Evolutionary conservation across 1,139 yeast genomes (phyloP), one percentile per base, ranked within the genome.

Genomic region (Candida tropicalis): DNA sequence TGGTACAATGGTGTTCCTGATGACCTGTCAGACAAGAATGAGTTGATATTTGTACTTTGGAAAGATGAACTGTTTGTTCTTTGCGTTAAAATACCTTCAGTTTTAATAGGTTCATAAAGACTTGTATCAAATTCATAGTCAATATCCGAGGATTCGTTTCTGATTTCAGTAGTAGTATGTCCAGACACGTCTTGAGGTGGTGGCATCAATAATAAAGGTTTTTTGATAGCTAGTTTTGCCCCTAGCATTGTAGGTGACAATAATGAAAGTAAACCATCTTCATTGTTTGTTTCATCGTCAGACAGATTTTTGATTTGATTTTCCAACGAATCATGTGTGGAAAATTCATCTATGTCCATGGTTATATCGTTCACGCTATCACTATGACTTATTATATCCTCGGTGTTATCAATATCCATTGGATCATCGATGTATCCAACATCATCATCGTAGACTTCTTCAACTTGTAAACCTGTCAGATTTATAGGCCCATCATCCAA

Each of bases 231-330:
- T 42, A 66, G 52, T 47, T 62, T 60, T n/a, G 75, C 75, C 0
- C 76, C 76, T 11, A 69, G 49, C 34, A 54, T 55, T 1, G 76
- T 70, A 3, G 76, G 76, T 28, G 72, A 68, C 31, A 57, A 46
- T 35, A 60, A 37, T 7, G 54, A 42, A 17, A 51, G 43, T 26
- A 45, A 39, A 22, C 51, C 47, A 10, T 38, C 43, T 7, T 46
- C 45, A 5, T 20, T 20, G 24, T 7, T 16, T 17, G 24, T 4
- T 18, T 31, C 35, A 18, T 9, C 16, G 12, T 12, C 10, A n/a
- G 29, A 27, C 16, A 5, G 5, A 15, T 12, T n/a, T n/a, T 25
- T 16, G 10, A 17, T 3, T 12, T 27, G 18, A n/a, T 17, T n/a
- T n/a, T 22, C 29, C 6, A 13, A 10, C 5, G 2, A 10, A 24